Evolutionary conservation across 2,329 filamentous ascomycete species (phyloP).

Genomic region (Penicillium corylophilum): DNA sequence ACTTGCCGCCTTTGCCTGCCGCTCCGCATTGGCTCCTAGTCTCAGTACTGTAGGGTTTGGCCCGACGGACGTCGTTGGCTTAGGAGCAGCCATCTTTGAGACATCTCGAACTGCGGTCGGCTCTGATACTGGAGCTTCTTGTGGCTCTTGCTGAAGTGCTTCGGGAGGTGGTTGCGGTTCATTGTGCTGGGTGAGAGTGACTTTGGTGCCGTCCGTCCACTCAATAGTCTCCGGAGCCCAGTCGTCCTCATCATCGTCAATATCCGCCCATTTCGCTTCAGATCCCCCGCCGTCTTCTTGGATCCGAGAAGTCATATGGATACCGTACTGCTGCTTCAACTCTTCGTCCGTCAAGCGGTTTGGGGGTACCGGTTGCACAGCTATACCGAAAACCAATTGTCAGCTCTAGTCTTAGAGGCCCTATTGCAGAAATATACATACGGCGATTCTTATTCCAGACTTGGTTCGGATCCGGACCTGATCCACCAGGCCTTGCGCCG

Average conservation of each 20-base stretch:
- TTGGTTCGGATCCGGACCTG: constrained; percentile 64
- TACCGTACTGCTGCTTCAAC: constrained; percentile 67
- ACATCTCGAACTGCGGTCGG: constrained; percentile 26
- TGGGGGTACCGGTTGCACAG: constrained; percentile 55
- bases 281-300: constrained; percentile 62
- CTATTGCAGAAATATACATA: constrained; percentile 30
- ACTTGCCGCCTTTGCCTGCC: constrained; percentile 44
- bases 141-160: constrained; percentile 23
- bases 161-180: constrained; percentile 26
- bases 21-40: constrained; percentile 48
- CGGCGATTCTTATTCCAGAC: constrained; percentile 70
- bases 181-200: constrained; percentile 52
- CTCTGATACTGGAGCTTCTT: constrained; percentile 23
- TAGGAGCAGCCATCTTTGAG: constrained; percentile 28
- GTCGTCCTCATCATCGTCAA: constrained; percentile 68
- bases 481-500: constrained; percentile 46
- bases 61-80: constrained; percentile 46
- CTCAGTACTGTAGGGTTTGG: constrained; percentile 52
- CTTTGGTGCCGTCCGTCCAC: constrained; percentile 69
- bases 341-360: constrained; percentile 69
- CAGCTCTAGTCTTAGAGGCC: constrained; percentile 15
- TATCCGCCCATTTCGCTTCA: constrained; percentile 67
- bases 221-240: constrained; percentile 68
- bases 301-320: constrained; percentile 64
- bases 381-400: constrained; percentile 32